phyloP scores from a whole-genome alignment of 148 eudicot genomes.

The Camellia japonica region DNA sequence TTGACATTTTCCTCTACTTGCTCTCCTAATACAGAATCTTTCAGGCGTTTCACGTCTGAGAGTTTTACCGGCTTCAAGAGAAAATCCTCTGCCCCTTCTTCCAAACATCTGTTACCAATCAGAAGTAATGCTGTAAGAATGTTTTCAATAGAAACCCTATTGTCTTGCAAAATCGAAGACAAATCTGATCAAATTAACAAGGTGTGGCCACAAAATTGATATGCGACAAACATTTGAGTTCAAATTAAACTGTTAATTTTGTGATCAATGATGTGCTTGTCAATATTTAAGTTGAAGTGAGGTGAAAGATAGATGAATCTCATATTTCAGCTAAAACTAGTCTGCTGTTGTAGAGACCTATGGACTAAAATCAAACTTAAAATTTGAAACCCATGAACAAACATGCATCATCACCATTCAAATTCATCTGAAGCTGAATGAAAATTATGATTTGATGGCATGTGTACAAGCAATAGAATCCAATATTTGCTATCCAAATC shows the following conservation, averaged over 20 bases:
- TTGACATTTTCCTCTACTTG: constrained; percentile 4
- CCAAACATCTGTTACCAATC: constrained; percentile 43
- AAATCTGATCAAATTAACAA: not conserved
- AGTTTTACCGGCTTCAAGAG: constrained; percentile 64
- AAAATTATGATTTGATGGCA: not conserved
- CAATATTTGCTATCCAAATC: not conserved
- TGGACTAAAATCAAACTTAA: not conserved
- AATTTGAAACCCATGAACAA: not conserved
- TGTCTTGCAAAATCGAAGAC: not conserved
- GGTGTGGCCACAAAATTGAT: not conserved
- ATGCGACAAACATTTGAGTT: not conserved
- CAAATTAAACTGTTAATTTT: not conserved
- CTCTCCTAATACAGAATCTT: constrained; percentile 33
- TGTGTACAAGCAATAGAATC: not conserved
- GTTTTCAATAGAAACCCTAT: not conserved
- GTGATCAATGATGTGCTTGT: not conserved
- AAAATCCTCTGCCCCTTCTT: constrained; percentile 64
- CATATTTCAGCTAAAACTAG: not conserved
- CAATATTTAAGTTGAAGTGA: not conserved
- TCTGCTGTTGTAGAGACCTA: not conserved
- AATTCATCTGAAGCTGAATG: not conserved
- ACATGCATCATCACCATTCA: not conserved
- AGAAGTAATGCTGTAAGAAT: not conserved
- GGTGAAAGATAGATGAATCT: not conserved
- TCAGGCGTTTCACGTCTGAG: constrained; percentile 55